These are phyloP conservation scores for Cyamopsis tetragonoloba DNA, from an alignment of 306 rosid genomes.

Conservation along the genomic window DNA sequence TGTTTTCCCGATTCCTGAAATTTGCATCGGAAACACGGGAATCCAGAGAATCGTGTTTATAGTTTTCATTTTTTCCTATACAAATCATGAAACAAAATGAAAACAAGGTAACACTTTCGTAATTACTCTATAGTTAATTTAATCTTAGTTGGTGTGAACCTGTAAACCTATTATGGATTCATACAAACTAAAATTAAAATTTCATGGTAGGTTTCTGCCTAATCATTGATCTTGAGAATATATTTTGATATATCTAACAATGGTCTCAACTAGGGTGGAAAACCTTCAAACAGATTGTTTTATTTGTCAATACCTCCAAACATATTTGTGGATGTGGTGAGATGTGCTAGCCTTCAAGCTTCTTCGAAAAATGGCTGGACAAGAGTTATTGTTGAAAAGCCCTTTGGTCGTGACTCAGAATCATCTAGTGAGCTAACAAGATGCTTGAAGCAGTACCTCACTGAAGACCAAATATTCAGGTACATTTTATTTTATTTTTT, in stretches of 20 bases:
- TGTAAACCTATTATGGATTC: background rate
- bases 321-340: constrained; percentile 82
- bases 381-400: constrained; percentile 95
- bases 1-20: too few species aligned
- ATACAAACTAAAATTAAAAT: background rate
- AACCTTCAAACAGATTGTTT: constrained; percentile 69
- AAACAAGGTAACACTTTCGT: too few species aligned
- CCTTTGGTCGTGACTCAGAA: constrained; percentile 86
- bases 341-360: constrained; percentile 74
- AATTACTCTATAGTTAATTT: too few species aligned
- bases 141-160: too few species aligned
- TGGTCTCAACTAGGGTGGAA: constrained; percentile 63
- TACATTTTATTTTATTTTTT: constrained; percentile 19
- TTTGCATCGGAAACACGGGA: too few species aligned
- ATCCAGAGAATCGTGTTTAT: too few species aligned
- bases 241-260: constrained; percentile 13
- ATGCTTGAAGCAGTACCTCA: constrained; percentile 71
- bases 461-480: constrained; percentile 97
- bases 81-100: too few species aligned
- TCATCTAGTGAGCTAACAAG: constrained; percentile 80
- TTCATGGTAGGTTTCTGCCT: background rate
- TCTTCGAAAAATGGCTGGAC: constrained; percentile 92
- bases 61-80: too few species aligned
- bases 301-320: constrained; percentile 93
- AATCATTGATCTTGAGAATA: constrained; percentile 10